Evolutionary conservation across 108 stramenopile species (phyloP).

Genomic region (Pseudonitzschia delicatissima): DNA sequence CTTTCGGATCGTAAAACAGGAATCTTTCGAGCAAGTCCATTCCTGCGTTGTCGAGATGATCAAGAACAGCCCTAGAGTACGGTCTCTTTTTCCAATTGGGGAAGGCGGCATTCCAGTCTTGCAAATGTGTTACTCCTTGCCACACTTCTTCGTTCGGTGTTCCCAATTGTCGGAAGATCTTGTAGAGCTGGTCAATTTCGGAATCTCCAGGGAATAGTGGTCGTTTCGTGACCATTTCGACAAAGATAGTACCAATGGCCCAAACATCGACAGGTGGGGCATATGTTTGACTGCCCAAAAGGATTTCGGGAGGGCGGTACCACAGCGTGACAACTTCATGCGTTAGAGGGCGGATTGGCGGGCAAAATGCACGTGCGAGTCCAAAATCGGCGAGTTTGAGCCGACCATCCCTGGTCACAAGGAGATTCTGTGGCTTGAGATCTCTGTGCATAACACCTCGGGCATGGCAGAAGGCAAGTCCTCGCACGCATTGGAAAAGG

Average conservation of each 20-base stretch:
- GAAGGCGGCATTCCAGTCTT: conserved; percentile 85
- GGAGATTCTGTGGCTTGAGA: conserved; percentile 99
- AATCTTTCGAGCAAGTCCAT: conserved; percentile 83
- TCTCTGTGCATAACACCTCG: conserved; percentile 97
- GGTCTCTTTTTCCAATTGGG: conserved; percentile 80
- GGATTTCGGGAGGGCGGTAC: conserved; percentile 98
- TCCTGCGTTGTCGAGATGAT: conserved; percentile 66
- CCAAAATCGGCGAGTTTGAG: conserved; percentile 99
- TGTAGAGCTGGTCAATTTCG: conserved; percentile 97
- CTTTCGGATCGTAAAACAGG: conserved; percentile 91
- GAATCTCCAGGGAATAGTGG: conserved; percentile 97
- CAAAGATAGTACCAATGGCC: conserved; percentile 96
- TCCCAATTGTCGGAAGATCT: conserved; percentile 95
- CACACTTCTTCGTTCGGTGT: conserved; percentile 92
- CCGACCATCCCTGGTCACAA: conserved; percentile 88
- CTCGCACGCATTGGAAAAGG: conserved; percentile 82
- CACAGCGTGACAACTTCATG: conserved; percentile 98
- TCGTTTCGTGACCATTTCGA: conserved; percentile 95
- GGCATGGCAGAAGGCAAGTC: conserved; percentile 95
- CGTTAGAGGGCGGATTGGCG: conserved; percentile 87
- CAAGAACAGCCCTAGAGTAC: conserved; percentile 56
- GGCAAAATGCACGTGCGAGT: conserved; percentile 94
- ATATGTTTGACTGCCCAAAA: conserved; percentile 90
- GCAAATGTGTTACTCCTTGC: conserved; percentile 86
- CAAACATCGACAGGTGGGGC: conserved; percentile 94